Evolutionary conservation across 2,329 filamentous ascomycete genomes (phyloP).

Genomic region (Neonectria coccinea): DNA sequence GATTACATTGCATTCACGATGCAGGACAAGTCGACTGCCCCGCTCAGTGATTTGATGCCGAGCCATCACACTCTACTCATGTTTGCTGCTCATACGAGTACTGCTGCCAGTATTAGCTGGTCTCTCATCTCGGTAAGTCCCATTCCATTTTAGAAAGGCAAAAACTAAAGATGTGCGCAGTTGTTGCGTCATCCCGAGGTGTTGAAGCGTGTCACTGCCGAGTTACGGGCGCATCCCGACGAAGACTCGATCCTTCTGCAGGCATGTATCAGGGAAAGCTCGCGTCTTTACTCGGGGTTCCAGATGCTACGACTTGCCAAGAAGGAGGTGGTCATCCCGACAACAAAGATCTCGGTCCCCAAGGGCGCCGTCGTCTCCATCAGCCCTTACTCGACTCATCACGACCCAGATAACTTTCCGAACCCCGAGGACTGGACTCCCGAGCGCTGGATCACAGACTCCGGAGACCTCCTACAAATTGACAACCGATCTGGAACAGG

Average conservation of each 20-base stretch:
- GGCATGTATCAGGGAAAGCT: constrained; percentile 24
- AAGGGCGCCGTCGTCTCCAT: constrained; percentile 21
- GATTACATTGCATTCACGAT: constrained; percentile 26
- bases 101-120: constrained; percentile 24
- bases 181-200: constrained; percentile 18
- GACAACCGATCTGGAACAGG: constrained; percentile 15
- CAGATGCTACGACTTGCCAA: constrained; percentile 22
- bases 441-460: constrained; percentile 21
- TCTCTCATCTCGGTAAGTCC: constrained; percentile 19
- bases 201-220: constrained; percentile 16
- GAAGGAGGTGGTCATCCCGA: constrained; percentile 15
- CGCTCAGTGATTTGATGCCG: constrained; percentile 22
- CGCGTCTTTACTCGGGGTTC: constrained; percentile 24
- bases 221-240: constrained; percentile 12
- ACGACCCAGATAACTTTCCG: constrained; percentile 24
- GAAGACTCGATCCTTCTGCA: constrained; percentile 21
- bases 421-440: constrained; percentile 20
- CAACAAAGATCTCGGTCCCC: constrained; percentile 13
- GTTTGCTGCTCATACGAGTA: constrained; percentile 27
- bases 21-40: constrained; percentile 23
- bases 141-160: fast-evolving
- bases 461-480: constrained; percentile 1
- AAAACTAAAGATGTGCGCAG: constrained; percentile 1
- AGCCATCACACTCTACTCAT: constrained; percentile 26
- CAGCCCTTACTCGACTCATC: constrained; percentile 25